phyloP scores from a whole-genome alignment of 2,329 filamentous ascomycete genomes.

The Apiospora kogelbergensis region DNA sequence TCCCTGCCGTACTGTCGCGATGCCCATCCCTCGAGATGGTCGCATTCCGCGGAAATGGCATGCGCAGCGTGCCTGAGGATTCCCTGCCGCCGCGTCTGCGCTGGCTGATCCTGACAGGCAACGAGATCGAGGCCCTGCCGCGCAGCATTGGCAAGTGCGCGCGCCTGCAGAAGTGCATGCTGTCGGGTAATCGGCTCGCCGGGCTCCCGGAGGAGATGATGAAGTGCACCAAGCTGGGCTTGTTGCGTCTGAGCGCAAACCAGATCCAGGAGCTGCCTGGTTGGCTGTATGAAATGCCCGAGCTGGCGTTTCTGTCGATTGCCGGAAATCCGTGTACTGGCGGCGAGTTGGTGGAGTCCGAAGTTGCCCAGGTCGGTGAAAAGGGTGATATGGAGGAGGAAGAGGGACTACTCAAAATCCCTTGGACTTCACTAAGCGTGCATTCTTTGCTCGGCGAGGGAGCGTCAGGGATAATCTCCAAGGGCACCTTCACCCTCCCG shows the following conservation, averaged over 20 bases:
- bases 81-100: conserved; percentile 41
- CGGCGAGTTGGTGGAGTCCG: conserved; percentile 16
- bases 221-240: conserved; percentile 41
- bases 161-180: conserved; percentile 47
- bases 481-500: conserved; percentile 33
- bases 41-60: conserved; percentile 46
- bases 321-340: conserved; percentile 46
- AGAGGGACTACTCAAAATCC: conserved; percentile 24
- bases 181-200: conserved; percentile 45
- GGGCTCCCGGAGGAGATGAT: conserved; percentile 42
- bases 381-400: conserved; percentile 15
- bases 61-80: conserved; percentile 41
- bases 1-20: conserved; percentile 40
- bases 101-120: conserved; percentile 51
- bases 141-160: conserved; percentile 41
- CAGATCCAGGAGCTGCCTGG: conserved; percentile 35
- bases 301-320: conserved; percentile 47
- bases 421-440: conserved; percentile 41
- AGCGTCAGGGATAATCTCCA: conserved; percentile 46
- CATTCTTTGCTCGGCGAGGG: conserved; percentile 43
- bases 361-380: conserved; percentile 13
- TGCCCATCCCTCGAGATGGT: conserved; percentile 49
- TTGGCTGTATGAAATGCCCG: conserved; percentile 45
- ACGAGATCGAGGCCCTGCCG: conserved; percentile 39
- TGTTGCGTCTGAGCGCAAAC: conserved; percentile 46